Percentiles rank a stretch among this genome's conserved stretches.
Conservation (phyloP, 2,329 filamentous ascomycete genomes). For the Microdochium trichocladiopsis region DNA sequence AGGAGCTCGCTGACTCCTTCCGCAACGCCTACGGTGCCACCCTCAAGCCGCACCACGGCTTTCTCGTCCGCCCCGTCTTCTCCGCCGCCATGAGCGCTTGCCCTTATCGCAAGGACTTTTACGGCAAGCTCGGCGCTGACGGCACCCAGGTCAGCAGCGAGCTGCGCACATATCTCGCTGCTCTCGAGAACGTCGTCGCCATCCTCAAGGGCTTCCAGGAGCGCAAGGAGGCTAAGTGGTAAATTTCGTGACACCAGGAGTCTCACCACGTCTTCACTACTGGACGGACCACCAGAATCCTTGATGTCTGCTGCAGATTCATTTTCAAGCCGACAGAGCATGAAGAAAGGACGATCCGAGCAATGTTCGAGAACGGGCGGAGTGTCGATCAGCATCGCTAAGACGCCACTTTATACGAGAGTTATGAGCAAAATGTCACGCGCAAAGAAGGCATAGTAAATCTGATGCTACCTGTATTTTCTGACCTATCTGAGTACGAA, state of each 20-base stretch:
- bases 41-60: conserved; percentile 86
- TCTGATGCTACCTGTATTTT: too few species aligned
- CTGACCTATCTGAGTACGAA: too few species aligned
- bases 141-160: conserved; percentile 54
- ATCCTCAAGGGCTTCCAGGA: conserved; percentile 60
- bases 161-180: conserved; percentile 65
- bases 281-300: too few species aligned
- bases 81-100: conserved; percentile 86
- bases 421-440: too few species aligned
- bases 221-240: conserved; percentile 53
- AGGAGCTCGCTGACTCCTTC: conserved; percentile 86
- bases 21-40: conserved; percentile 75
- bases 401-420: background rate
- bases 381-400: background rate
- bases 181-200: conserved; percentile 69
- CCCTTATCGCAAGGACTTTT: conserved; percentile 92
- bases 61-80: conserved; percentile 88
- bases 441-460: too few species aligned
- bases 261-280: too few species aligned
- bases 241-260: conserved; percentile 15
- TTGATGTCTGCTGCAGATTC: too few species aligned
- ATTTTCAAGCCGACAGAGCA: background rate
- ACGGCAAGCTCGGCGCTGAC: conserved; percentile 72
- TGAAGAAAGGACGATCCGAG: background rate
- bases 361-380: too few species aligned